These are phyloP conservation scores for Vicia faba DNA, from an alignment of 306 rosid species.

Conservation along the genomic window DNA sequence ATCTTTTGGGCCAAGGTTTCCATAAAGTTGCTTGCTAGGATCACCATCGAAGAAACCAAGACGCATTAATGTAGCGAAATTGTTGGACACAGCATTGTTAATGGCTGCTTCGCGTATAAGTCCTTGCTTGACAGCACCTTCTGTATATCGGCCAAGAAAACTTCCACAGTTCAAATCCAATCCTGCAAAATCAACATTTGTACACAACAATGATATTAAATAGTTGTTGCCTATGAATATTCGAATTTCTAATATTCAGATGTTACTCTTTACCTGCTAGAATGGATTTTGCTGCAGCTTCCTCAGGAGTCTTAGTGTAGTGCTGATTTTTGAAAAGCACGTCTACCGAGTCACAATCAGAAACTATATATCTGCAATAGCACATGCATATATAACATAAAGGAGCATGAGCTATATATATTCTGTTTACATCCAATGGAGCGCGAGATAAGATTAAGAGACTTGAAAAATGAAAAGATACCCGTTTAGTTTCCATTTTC, in stretches of 20 bases:
- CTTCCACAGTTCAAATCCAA: slow-evolving; percentile 87
- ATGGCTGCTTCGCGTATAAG: slow-evolving; percentile 73
- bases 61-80: slow-evolving; percentile 81
- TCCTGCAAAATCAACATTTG: slow-evolving; percentile 52
- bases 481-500: slow-evolving; percentile 96
- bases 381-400: slow-evolving; percentile 6
- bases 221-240: not conserved
- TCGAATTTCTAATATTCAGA: slow-evolving; percentile 14
- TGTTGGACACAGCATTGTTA: slow-evolving; percentile 77
- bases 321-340: slow-evolving; percentile 73
- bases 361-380: slow-evolving; percentile 79
- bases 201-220: slow-evolving; percentile 5
- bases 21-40: slow-evolving; percentile 76
- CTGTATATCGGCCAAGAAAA: slow-evolving; percentile 65
- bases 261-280: slow-evolving; percentile 60
- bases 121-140: slow-evolving; percentile 85
- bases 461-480: slow-evolving; percentile 35
- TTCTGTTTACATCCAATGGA: not conserved
- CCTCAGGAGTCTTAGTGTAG: slow-evolving; percentile 92
- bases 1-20: slow-evolving; percentile 90
- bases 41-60: slow-evolving; percentile 94
- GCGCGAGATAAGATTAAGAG: slow-evolving; percentile 3
- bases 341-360: slow-evolving; percentile 93
- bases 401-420: not conserved
- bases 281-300: slow-evolving; percentile 87